Percentiles rank a stretch among this genome's conserved stretches.
phyloP scores from a whole-genome alignment of 768 basidiomycete species.

The Termitomyces sp. region DNA sequence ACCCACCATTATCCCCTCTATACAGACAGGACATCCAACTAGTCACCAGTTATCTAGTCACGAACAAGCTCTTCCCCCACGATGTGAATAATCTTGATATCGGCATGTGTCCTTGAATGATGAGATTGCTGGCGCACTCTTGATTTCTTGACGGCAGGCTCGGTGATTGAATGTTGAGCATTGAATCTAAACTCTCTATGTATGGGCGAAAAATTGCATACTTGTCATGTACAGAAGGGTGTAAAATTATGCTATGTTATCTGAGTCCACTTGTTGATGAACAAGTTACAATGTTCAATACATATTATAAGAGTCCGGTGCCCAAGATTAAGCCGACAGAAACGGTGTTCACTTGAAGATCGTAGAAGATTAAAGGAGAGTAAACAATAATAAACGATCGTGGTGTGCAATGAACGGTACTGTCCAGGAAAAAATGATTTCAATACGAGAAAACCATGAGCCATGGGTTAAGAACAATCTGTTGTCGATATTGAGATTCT shows the following conservation, averaged over 20 bases:
- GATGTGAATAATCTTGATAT: too few species aligned
- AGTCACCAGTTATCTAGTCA: too few species aligned
- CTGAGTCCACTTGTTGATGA: not conserved
- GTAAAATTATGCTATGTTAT: not conserved
- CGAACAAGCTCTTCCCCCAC: too few species aligned
- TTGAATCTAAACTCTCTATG: too few species aligned
- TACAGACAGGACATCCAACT: too few species aligned
- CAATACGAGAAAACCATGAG: conserved; percentile 78
- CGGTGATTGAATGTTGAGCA: not conserved
- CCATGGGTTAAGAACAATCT: conserved; percentile 87
- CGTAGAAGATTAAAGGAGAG: conserved; percentile 6
- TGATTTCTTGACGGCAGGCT: not conserved
- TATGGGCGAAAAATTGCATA: not conserved
- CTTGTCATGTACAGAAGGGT: not conserved
- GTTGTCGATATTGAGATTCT: not conserved
- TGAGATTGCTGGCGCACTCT: too few species aligned
- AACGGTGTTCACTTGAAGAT: conserved; percentile 4
- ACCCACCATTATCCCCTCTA: too few species aligned
- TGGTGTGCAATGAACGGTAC: not conserved
- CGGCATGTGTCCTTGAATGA: too few species aligned
- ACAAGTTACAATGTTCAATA: not conserved
- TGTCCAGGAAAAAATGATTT: conserved; percentile 1
- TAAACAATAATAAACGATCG: conserved; percentile 1
- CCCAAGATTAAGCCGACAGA: conserved; percentile 7
- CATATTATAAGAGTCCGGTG: not conserved